Evolutionary conservation across 2,329 filamentous ascomycete genomes (phyloP).

Genomic region (Coniochaeta prunicola): DNA sequence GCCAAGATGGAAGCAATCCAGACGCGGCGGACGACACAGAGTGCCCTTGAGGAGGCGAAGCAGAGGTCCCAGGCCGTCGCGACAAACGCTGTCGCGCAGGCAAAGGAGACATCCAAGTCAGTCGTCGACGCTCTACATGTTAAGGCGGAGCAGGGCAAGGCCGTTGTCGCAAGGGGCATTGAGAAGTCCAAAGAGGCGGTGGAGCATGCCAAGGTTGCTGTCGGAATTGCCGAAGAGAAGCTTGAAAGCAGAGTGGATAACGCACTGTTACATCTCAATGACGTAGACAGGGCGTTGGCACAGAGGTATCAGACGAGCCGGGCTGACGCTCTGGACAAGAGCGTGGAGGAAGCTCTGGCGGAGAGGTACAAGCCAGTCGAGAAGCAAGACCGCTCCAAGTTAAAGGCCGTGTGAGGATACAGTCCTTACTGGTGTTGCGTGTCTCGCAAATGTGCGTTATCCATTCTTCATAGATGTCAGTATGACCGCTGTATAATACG

Average conservation of each 20-base stretch:
- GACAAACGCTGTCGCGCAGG: constrained; percentile 13
- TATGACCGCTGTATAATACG: neutral
- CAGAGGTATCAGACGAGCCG: constrained; percentile 40
- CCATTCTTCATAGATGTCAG: neutral
- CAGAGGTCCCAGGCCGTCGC: constrained; percentile 14
- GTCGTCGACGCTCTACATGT: constrained; percentile 16
- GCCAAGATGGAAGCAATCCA: constrained; percentile 21
- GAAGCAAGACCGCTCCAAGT: constrained; percentile 34
- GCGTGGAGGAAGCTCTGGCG: constrained; percentile 43
- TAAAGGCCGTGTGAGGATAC: neutral
- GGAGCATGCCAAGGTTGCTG: constrained; percentile 27
- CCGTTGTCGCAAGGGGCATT: constrained; percentile 26
- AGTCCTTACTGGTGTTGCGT: constrained; percentile 26
- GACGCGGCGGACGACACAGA: constrained; percentile 24
- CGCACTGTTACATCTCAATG: constrained; percentile 20
- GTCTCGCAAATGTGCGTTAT: neutral
- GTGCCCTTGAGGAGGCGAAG: constrained; percentile 25
- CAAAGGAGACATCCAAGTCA: constrained; percentile 13
- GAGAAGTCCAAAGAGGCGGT: constrained; percentile 33
- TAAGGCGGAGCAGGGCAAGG: constrained; percentile 24
- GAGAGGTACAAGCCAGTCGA: constrained; percentile 47
- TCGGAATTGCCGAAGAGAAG: constrained; percentile 28
- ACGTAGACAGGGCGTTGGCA: constrained; percentile 41
- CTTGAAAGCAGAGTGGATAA: constrained; percentile 15
- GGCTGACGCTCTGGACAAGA: constrained; percentile 33